Percentiles rank a stretch among this genome's conserved stretches.
These are phyloP conservation scores for Scedosporium aurantiacum DNA, from an alignment of 2,329 filamentous ascomycete genomes.

Conservation along the genomic window DNA sequence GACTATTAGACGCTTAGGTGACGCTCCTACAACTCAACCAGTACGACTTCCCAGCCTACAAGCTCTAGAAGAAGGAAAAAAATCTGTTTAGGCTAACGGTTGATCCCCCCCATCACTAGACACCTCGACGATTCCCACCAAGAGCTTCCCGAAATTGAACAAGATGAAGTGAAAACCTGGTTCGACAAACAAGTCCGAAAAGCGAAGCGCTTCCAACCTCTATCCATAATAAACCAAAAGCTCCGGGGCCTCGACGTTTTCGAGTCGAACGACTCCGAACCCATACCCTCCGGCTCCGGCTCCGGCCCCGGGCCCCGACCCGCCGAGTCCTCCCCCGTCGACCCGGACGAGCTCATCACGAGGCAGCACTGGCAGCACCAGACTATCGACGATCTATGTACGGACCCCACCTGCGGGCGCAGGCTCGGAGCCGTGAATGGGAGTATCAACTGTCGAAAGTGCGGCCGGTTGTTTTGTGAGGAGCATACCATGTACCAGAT, in stretches of 20 bases:
- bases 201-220: slow-evolving; percentile 83
- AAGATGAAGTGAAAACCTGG: slow-evolving; percentile 94
- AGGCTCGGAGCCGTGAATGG: slow-evolving; percentile 69
- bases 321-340: slow-evolving; percentile 32
- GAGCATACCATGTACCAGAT: slow-evolving; percentile 99
- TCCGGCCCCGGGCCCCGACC: slow-evolving; percentile 21
- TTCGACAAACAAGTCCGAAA: slow-evolving; percentile 91
- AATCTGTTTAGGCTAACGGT: not conserved
- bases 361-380: slow-evolving; percentile 80
- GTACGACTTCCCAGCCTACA: slow-evolving; percentile 19
- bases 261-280: slow-evolving; percentile 69
- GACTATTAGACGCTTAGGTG: slow-evolving; percentile 43
- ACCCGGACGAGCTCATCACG: slow-evolving; percentile 85
- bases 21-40: slow-evolving; percentile 87
- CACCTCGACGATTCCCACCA: slow-evolving; percentile 81
- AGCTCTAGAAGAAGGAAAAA: not conserved
- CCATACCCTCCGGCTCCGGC: slow-evolving; percentile 16
- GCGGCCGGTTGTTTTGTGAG: slow-evolving; percentile 88
- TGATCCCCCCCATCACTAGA: slow-evolving; percentile 15
- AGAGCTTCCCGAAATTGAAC: slow-evolving; percentile 76
- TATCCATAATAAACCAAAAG: slow-evolving; percentile 87
- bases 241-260: slow-evolving; percentile 87
- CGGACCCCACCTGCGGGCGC: slow-evolving; percentile 77
- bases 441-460: slow-evolving; percentile 86
- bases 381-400: slow-evolving; percentile 65